These are phyloP conservation scores for Puccinia sorghi DNA, from an alignment of 1,284 basidiomycete species.

Conservation along the genomic window DNA sequence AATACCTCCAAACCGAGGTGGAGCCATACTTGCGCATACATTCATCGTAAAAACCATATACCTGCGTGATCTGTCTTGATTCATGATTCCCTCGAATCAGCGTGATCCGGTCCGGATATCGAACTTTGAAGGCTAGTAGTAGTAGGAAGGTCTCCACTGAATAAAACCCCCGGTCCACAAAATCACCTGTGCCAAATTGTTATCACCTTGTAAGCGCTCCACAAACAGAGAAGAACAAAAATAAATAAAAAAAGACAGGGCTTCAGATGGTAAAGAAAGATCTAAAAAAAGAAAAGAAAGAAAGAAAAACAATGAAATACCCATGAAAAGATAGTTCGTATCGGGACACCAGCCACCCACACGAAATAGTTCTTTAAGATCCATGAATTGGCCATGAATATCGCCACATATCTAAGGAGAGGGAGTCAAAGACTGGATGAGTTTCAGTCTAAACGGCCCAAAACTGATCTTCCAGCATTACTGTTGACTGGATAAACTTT, in stretches of 20 bases:
- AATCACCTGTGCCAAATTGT: constrained; percentile 67
- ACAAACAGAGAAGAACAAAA: not conserved
- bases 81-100: constrained; percentile 98
- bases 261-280: no score
- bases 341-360: constrained; percentile 92
- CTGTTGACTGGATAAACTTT: not conserved
- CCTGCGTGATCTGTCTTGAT: constrained; percentile 96
- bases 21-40: constrained; percentile 95
- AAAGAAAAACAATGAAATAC: constrained; percentile 60
- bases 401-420: constrained; percentile 85
- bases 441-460: constrained; percentile 9
- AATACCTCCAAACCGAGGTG: constrained; percentile 95
- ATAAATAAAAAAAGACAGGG: constrained; percentile 8
- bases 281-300: constrained; percentile 9
- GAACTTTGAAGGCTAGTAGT: constrained; percentile 90
- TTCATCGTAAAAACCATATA: constrained; percentile 99
- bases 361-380: constrained; percentile 94
- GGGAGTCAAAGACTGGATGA: constrained; percentile 21
- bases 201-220: not conserved
- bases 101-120: constrained; percentile 95
- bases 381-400: constrained; percentile 98
- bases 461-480: not conserved
- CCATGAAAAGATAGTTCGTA: constrained; percentile 98
- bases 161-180: constrained; percentile 96
- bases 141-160: constrained; percentile 95